Base-by-base conservation (phyloP, 176 grass and related monocot species). In the Ananas comosus region DNA sequence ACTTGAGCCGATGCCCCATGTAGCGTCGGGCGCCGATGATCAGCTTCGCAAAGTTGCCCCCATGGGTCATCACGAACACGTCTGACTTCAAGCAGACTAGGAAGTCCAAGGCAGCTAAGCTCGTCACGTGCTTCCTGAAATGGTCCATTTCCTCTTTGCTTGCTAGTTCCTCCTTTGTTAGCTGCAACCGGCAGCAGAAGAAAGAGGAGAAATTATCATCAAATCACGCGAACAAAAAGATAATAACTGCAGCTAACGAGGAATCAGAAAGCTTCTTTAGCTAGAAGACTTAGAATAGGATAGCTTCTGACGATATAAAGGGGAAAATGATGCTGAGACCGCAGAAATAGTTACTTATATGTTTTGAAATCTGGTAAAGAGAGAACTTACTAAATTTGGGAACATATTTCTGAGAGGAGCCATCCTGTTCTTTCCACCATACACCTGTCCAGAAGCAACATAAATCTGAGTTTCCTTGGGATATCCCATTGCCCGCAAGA, bases 91-190 rank as follows among this genome's bases (percentile, higher is more conserved):
- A 65, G 74, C 93, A 97, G n/a, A 92, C 89, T 48, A 97, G 73
- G 72, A 97, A 97, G 70, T 97, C 93, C 68, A 97, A 14, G 4
- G 93, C 93, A 48, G 93, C 93, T 61, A 97, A 85, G 77, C 83
- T 92, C 50, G 93, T 97, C 51, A 97, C 89, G 64, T 97, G 93
- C 83, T 92, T 97, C 76, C 88, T 90, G 80, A 97, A 97, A 83
- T 91, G 89, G 53, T 87, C 86, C 18, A 92, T 83, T 73, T 92
- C 89, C 22, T 90, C 93, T 49, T 81, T 85, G 86, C 82, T 90
- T 80, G 93, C 81, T 63, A 97, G 79, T 56, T 97, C 86, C 75
- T 97, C 93, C 76, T 97, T 92, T 16, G 84, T 89, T 33, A 97
- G 89, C 93, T 97, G 78, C 64, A 58, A 50, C 2, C 19, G 23